These are phyloP conservation scores for Posidonia australis DNA, from an alignment of 106 monocot genomes.

Conservation along the genomic window DNA sequence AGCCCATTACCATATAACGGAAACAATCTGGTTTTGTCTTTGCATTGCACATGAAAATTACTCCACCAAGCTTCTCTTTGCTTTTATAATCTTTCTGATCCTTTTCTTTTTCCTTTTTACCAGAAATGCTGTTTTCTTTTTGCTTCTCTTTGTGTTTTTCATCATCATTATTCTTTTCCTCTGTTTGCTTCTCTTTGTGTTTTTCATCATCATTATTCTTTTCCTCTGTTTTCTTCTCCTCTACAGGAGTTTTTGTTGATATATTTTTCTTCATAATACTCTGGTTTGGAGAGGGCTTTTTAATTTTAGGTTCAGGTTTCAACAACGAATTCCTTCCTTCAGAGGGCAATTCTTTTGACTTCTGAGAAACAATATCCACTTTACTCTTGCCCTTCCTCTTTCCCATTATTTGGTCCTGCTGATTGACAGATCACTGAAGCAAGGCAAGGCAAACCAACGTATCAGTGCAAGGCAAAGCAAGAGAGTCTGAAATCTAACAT, in stretches of 20 bases:
- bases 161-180: not conserved
- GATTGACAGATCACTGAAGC: not conserved
- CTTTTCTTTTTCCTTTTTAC: constrained; percentile 2
- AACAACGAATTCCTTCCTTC: constrained; percentile 5
- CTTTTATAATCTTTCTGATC: not conserved
- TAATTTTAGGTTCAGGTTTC: constrained; percentile 16
- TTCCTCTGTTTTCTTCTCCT: not conserved
- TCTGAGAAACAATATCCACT: constrained; percentile 4
- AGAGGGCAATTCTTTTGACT: constrained; percentile 3
- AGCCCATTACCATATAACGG: constrained; percentile 32
- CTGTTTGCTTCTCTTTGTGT: not conserved
- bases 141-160: constrained; percentile 4
- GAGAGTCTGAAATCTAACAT: too few relatives aligned
- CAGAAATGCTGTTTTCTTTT: not conserved
- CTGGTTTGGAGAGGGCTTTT: not conserved
- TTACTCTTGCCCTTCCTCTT: constrained; percentile 12
- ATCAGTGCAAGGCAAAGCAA: too few relatives aligned
- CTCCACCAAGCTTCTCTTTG: constrained; percentile 19
- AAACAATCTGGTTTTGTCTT: constrained; percentile 35
- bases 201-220: constrained; percentile 1
- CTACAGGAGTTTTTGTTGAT: not conserved
- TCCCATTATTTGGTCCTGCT: constrained; percentile 5
- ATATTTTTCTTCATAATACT: constrained; percentile 1
- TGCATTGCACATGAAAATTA: constrained; percentile 32
- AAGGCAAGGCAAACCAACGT: not conserved